Percentiles rank a stretch among this genome's conserved stretches.
phyloP scores from a whole-genome alignment of 176 grass and related monocot species.

The Areca catechu region DNA sequence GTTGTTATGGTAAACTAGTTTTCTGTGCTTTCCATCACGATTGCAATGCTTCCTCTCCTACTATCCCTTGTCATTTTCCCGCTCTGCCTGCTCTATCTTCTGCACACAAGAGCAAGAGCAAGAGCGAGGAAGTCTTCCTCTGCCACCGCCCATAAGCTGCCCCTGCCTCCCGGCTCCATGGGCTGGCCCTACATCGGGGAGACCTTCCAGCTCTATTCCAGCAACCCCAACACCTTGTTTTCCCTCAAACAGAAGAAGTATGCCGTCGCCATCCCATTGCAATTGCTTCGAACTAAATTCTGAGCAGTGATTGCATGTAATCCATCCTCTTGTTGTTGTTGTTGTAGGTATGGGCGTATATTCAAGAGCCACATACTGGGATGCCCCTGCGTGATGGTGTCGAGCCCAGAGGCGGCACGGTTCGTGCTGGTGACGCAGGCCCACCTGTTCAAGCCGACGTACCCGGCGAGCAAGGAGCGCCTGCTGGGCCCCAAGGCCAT shows the following conservation, averaged over 20 bases:
- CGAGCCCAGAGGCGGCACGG: slow-evolving; percentile 85
- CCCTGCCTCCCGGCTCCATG: slow-evolving; percentile 44
- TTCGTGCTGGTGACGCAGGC: slow-evolving; percentile 92
- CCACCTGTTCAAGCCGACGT: slow-evolving; percentile 96
- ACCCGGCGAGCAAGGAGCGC: slow-evolving; percentile 96
- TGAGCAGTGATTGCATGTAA: too few relatives aligned
- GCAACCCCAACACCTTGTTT: slow-evolving; percentile 44
- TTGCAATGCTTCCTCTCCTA: neutral
- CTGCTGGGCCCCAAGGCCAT: slow-evolving; percentile 86
- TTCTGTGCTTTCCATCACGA: neutral
- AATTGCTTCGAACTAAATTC: neutral
- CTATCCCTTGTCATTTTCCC: neutral
- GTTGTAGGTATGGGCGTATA: slow-evolving; percentile 38
- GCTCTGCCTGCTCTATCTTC: neutral
- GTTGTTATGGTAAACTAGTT: too few relatives aligned
- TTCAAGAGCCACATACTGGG: slow-evolving; percentile 97
- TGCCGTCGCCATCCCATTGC: too few relatives aligned
- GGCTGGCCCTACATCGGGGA: slow-evolving; percentile 50
- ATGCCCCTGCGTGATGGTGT: slow-evolving; percentile 95
- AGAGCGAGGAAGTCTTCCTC: too few relatives aligned
- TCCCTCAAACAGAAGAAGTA: slow-evolving; percentile 39
- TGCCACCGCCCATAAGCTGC: slow-evolving; percentile 1
- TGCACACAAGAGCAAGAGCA: neutral
- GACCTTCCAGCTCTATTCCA: slow-evolving; percentile 52
- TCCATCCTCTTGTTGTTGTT: too few relatives aligned